Base-by-base conservation (phyloP, 2,329 filamentous ascomycete species). In the Pezicula rhizophila region DNA sequence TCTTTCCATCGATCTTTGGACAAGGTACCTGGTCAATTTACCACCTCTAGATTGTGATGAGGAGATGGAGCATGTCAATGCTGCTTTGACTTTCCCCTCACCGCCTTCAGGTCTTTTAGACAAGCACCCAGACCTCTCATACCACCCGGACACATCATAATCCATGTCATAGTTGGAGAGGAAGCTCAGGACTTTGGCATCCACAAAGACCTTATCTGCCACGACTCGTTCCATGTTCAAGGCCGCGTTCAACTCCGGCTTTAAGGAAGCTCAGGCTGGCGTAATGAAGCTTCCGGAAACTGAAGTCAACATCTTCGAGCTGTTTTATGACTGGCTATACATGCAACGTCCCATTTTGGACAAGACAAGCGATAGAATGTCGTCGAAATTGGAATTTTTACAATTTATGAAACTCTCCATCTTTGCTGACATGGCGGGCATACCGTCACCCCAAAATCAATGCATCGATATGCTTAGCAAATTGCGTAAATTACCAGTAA, bases 161-260 rank as follows among this genome's bases (percentile, higher is more conserved):
- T 60, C 4, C 50, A 52, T 14, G 25, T 57, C 33, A 25, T 47
- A 33, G 45, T 57, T 14, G 48, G 55, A 11, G 7, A 35, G 1
- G 14, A 45, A 5, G 17, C 31, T 4, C 6, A 57, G 17, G 42
- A 51, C 10, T 59, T 57, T 31, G 39, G 42, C 5, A 42, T 60
- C 20, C 53, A 60, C 34, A 54, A 57, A 25, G 43, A 52, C 2
- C 43, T 54, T 4, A 35, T 57, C 10, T 56, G 49, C 25, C 31
- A 51, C 34, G 45, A 49, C 18, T 60, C 58, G 1, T n/a, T 38
- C 50, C 2, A 60, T 46, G 38, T 59, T 61, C 41, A 52, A 48
- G 14, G 47, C 49, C 8, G 51, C 54, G 12, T 51, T 57, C 12
- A 42, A 20, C 8, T 48, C 45, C 4, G 31, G 41, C 2, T 49